Evolutionary conservation across 495 filamentous ascomycete genomes (phyloP).

Genomic region (Penicillium lividum): DNA sequence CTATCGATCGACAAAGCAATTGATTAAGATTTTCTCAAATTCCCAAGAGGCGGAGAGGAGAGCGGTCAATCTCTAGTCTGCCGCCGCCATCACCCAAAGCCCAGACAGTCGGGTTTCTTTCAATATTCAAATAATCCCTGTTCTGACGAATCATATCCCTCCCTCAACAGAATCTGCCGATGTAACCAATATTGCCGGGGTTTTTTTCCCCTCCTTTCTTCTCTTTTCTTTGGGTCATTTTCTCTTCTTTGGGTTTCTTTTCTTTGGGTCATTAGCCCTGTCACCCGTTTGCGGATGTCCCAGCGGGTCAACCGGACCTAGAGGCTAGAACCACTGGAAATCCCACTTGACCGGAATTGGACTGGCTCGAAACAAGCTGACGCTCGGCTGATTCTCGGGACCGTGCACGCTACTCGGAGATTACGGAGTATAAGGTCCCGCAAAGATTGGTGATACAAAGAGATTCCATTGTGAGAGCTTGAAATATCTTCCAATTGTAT

Average conservation of each 20-base stretch:
- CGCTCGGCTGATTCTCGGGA: slow-evolving; percentile 13
- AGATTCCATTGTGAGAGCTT: neutral
- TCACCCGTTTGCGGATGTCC: slow-evolving; percentile 10
- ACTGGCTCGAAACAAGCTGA: neutral
- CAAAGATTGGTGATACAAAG: neutral
- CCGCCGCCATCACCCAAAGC: slow-evolving; percentile 3
- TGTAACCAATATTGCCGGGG: slow-evolving; percentile 8
- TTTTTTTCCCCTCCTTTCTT: neutral
- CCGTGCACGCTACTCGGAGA: slow-evolving; percentile 5
- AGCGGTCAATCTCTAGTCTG: slow-evolving; percentile 9
- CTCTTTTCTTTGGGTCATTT: neutral
- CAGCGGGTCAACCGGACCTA: neutral
- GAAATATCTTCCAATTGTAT: slow-evolving; percentile 1
- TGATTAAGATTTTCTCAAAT: neutral
- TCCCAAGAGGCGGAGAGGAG: neutral
- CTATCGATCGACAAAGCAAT: no score
- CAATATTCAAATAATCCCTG: neutral
- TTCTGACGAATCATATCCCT: slow-evolving; percentile 5
- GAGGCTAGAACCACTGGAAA: neutral
- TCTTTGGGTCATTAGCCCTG: neutral
- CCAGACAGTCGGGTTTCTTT: slow-evolving; percentile 9
- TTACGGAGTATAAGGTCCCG: slow-evolving; percentile 4
- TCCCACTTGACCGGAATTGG: neutral
- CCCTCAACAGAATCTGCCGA: neutral
- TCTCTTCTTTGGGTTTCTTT: neutral